phyloP scores from a whole-genome alignment of 2,329 filamentous ascomycete species.

The Fusarium sp. region DNA sequence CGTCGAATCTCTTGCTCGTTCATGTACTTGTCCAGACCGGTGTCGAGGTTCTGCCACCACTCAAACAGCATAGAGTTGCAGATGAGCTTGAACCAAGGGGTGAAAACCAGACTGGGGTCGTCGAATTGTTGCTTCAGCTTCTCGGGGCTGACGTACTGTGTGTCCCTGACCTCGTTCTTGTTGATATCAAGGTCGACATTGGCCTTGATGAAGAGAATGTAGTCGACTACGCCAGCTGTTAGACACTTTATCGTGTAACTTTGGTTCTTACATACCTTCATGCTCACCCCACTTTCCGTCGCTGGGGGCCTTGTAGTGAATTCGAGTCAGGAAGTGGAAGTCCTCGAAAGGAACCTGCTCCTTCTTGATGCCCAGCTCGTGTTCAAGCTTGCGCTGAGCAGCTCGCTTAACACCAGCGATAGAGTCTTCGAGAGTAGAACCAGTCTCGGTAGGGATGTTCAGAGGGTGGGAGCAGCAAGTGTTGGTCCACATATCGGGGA shows the following conservation, averaged over 20 bases:
- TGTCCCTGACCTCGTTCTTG: conserved; percentile 89
- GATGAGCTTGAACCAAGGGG: conserved; percentile 99
- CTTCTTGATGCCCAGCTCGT: conserved; percentile 92
- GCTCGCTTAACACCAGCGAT: conserved; percentile 91
- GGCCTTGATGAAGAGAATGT: conserved; percentile 98
- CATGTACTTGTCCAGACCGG: conserved; percentile 85
- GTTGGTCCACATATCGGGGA: conserved; percentile 99
- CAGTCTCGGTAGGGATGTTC: conserved; percentile 91
- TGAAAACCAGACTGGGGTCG: conserved; percentile 86
- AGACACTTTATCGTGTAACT: conserved; percentile 3
- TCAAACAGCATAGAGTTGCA: conserved; percentile 98
- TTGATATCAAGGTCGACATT: conserved; percentile 88
- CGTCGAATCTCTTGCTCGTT: conserved; percentile 90
- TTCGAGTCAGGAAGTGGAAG: conserved; percentile 94
- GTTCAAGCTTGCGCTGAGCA: conserved; percentile 92
- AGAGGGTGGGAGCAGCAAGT: conserved; percentile 99
- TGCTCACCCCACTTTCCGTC: conserved; percentile 99
- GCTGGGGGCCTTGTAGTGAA: conserved; percentile 98
- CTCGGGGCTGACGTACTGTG: conserved; percentile 85
- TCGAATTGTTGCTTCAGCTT: conserved; percentile 89
- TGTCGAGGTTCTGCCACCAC: conserved; percentile 93
- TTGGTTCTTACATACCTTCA: conserved; percentile 78
- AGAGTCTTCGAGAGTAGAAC: conserved; percentile 83
- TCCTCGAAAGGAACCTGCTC: conserved; percentile 91
- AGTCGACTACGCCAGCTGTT: conserved; percentile 78